These are phyloP conservation scores for Trametes meyenii DNA, from an alignment of 768 basidiomycete genomes.

Conservation along the genomic window DNA sequence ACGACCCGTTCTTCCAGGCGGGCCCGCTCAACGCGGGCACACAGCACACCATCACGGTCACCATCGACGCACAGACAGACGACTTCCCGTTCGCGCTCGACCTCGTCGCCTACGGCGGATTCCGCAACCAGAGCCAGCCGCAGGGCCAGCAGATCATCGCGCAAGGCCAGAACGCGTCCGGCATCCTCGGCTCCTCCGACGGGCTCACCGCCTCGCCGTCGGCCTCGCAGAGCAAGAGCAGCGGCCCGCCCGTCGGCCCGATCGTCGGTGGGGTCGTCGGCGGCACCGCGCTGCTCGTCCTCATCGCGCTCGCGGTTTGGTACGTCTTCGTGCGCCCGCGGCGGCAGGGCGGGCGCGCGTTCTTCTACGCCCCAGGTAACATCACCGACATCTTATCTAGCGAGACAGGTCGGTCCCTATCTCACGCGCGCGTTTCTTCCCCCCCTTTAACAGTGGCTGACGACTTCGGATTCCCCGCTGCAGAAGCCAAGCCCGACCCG, in stretches of 20 bases:
- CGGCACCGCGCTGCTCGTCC: constrained; percentile 2
- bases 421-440: neutral
- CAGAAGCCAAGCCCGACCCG: constrained; percentile 6
- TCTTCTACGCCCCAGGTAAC: constrained; percentile 12
- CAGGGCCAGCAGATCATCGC: neutral
- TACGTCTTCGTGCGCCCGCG: constrained; percentile 11
- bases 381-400: constrained; percentile 9
- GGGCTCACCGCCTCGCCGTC: neutral
- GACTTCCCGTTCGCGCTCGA: constrained; percentile 9
- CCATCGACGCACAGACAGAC: constrained; percentile 1
- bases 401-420: constrained; percentile 1
- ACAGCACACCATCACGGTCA: constrained; percentile 2
- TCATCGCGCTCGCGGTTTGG: constrained; percentile 6
- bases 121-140: neutral
- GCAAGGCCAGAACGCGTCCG: neutral
- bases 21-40: neutral
- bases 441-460: neutral
- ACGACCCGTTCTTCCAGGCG: neutral
- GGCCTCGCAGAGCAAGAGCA: neutral
- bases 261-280: constrained; percentile 8
- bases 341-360: constrained; percentile 6
- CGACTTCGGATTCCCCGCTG: neutral
- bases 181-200: neutral
- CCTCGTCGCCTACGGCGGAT: neutral
- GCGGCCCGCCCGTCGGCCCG: neutral